A percentile compares a stretch with the other conserved stretches of the same genome.
These are phyloP conservation scores for Chaetomium tenue DNA, from an alignment of 495 filamentous ascomycete genomes.

Conservation along the genomic window DNA sequence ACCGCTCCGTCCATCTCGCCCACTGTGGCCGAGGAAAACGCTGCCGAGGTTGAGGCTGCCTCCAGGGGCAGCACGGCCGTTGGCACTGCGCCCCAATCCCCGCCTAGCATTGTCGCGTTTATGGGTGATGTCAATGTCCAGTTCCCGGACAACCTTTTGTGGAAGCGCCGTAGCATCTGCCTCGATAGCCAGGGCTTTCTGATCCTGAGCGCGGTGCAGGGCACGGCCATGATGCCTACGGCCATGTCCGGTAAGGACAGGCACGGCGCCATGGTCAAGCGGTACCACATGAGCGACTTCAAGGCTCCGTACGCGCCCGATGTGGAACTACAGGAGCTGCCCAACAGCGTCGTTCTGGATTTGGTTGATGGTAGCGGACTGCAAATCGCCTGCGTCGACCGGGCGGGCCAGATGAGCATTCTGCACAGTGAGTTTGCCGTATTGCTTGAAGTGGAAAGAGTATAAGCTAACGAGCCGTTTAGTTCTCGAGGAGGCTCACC, in stretches of 20 bases:
- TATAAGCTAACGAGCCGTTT: neutral
- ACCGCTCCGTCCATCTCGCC: slow-evolving; percentile 54
- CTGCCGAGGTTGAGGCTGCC: slow-evolving; percentile 45
- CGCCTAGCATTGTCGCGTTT: slow-evolving; percentile 53
- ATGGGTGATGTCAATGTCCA: slow-evolving; percentile 91
- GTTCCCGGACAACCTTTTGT: slow-evolving; percentile 87
- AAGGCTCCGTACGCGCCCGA: slow-evolving; percentile 73
- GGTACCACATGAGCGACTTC: slow-evolving; percentile 81
- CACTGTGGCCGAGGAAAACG: slow-evolving; percentile 63
- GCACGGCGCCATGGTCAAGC: slow-evolving; percentile 56
- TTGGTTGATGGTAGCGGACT: slow-evolving; percentile 79
- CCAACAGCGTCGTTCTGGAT: slow-evolving; percentile 81
- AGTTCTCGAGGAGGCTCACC: slow-evolving; percentile 23
- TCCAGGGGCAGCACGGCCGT: slow-evolving; percentile 33
- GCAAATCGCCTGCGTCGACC: slow-evolving; percentile 81
- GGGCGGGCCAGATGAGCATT: slow-evolving; percentile 65
- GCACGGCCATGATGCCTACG: slow-evolving; percentile 37
- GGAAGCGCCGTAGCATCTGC: slow-evolving; percentile 82
- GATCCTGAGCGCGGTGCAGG: slow-evolving; percentile 60
- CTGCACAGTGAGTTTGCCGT: slow-evolving; percentile 58
- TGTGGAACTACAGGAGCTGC: slow-evolving; percentile 83
- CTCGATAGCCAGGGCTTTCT: slow-evolving; percentile 76
- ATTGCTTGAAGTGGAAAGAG: neutral
- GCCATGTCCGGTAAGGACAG: slow-evolving; percentile 46
- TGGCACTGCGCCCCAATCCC: slow-evolving; percentile 28